A percentile compares a stretch with the other conserved stretches of the same genome.
These are phyloP conservation scores for Drechslerella stenobrocha DNA, from an alignment of 2,329 filamentous ascomycete species.

Conservation along the genomic window DNA sequence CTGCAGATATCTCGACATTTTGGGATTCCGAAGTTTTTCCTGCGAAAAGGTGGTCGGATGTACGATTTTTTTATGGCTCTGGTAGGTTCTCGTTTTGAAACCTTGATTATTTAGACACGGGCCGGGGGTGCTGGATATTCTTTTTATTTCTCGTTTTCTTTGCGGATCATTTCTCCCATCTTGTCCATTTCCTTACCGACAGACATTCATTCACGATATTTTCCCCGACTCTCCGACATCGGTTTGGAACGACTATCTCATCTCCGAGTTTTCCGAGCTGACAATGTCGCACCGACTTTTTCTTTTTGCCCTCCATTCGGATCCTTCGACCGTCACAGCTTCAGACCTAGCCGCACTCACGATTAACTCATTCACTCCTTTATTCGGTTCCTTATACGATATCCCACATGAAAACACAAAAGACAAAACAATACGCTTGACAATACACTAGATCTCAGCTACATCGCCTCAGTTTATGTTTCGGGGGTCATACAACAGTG, in stretches of 20 bases:
- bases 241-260: constrained; percentile 10
- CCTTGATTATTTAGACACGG: constrained; percentile 46
- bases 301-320: background rate
- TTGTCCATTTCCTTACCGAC: background rate
- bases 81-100: constrained; percentile 29
- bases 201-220: constrained; percentile 26
- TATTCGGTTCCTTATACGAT: background rate
- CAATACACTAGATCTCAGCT: no score
- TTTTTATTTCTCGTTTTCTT: constrained; percentile 24
- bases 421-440: no score
- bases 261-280: constrained; percentile 13
- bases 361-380: background rate
- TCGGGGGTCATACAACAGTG: no score
- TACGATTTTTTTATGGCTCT: constrained; percentile 34
- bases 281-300: background rate
- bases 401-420: background rate
- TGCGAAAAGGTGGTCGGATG: constrained; percentile 39
- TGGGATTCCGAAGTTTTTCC: constrained; percentile 11
- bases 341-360: background rate
- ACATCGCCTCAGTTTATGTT: no score
- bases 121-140: constrained; percentile 43
- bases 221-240: background rate
- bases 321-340: background rate
- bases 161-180: constrained; percentile 6
- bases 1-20: constrained; percentile 9